phyloP scores from a whole-genome alignment of 2,329 filamentous ascomycete genomes.

The Neopestalotiopsis sp. region DNA sequence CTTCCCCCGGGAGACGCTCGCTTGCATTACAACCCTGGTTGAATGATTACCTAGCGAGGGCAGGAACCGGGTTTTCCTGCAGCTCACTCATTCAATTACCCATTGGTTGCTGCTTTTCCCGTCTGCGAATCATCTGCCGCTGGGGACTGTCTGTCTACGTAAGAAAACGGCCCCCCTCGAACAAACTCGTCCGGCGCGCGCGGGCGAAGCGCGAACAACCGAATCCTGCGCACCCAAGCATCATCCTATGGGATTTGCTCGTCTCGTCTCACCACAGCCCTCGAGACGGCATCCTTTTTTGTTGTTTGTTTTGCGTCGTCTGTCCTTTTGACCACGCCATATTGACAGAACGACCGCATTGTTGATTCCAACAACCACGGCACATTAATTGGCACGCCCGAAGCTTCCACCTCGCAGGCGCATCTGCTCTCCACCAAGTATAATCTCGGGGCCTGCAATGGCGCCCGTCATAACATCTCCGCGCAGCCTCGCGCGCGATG shows the following conservation, averaged over 20 bases:
- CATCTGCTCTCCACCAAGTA: background rate
- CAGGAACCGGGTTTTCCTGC: background rate
- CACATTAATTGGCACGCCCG: background rate
- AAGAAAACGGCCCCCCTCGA: background rate
- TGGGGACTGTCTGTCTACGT: background rate
- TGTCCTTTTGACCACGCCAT: background rate
- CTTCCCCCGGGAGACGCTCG: background rate
- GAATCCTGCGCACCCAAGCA: background rate
- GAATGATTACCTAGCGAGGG: background rate
- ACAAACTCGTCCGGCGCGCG: background rate
- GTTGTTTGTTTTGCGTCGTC: background rate
- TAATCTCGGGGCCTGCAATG: constrained; percentile 4
- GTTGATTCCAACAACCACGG: background rate
- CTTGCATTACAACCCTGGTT: background rate
- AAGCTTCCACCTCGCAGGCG: background rate
- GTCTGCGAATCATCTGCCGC: constrained; percentile 1
- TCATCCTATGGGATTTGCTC: background rate
- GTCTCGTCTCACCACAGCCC: background rate
- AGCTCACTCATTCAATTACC: background rate
- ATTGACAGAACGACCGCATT: background rate
- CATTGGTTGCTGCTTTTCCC: background rate
- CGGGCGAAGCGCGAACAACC: background rate
- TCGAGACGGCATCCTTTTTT: background rate
- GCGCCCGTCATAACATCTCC: constrained; percentile 15
- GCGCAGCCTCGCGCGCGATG: constrained; percentile 25